Percentiles rank a stretch among this genome's conserved stretches.
phyloP scores from a whole-genome alignment of 371 early-diverging fungal genomes.

The Rhizomucor miehei region DNA sequence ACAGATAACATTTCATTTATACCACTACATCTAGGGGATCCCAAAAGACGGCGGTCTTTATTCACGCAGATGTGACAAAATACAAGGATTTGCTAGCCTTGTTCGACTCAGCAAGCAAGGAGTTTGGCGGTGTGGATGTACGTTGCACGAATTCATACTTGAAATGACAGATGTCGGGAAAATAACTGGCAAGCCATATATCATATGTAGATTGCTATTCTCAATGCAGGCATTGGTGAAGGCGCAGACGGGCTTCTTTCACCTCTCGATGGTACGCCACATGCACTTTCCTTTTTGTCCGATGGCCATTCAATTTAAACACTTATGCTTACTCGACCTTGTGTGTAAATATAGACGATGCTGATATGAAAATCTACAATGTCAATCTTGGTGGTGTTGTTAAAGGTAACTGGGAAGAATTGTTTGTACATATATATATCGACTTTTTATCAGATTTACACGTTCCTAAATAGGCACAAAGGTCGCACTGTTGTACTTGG shows the following conservation, averaged over 20 bases:
- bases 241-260: neutral
- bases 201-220: slow-evolving; percentile 6
- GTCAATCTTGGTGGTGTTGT: slow-evolving; percentile 5
- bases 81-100: slow-evolving; percentile 36
- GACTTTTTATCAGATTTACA: too few species aligned
- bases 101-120: slow-evolving; percentile 38
- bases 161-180: neutral
- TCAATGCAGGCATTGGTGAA: slow-evolving; percentile 6
- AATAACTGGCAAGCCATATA: neutral
- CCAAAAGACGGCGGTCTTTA: slow-evolving; percentile 28
- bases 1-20: neutral
- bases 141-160: neutral
- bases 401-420: slow-evolving; percentile 5
- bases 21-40: slow-evolving; percentile 4
- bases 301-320: neutral
- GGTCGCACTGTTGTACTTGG: slow-evolving; percentile 36
- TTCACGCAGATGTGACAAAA: slow-evolving; percentile 59
- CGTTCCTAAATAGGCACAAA: too few species aligned
- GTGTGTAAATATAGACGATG: slow-evolving; percentile 2
- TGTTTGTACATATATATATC: neutral
- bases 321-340: too few species aligned
- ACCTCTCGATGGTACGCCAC: slow-evolving; percentile 10
- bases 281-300: too few species aligned
- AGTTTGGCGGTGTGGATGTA: slow-evolving; percentile 43
- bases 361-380: slow-evolving; percentile 2